Percentiles rank a stretch among this genome's conserved stretches.
phyloP scores from a whole-genome alignment of 352 stramenopile genomes.

The Pythium brachiatum region DNA sequence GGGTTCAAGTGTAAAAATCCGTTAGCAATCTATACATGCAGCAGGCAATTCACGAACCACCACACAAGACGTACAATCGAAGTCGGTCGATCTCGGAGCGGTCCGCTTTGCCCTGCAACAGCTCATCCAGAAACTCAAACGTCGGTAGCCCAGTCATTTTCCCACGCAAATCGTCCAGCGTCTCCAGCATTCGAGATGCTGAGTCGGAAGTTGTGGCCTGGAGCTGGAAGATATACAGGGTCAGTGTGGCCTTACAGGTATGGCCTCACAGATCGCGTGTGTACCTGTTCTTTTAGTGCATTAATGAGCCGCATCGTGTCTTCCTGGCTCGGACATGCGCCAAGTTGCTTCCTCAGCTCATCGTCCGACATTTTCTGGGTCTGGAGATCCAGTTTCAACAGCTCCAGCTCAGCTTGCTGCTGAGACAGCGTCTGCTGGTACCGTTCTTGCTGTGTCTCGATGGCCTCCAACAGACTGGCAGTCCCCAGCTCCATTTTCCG shows the following conservation, averaged over 20 bases:
- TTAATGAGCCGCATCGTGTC: constrained; percentile 56
- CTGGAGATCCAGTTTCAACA: constrained; percentile 44
- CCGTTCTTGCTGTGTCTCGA: constrained; percentile 52
- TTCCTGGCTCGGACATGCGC: constrained; percentile 55
- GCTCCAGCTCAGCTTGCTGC: constrained; percentile 40
- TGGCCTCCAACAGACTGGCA: constrained; percentile 47
- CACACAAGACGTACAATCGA: constrained; percentile 11
- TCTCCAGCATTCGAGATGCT: constrained; percentile 40
- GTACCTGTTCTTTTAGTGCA: constrained; percentile 54
- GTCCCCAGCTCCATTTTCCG: constrained; percentile 64
- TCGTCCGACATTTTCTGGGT: constrained; percentile 44
- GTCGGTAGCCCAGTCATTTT: constrained; percentile 49
- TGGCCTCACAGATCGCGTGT: background rate
- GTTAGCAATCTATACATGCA: constrained; percentile 2
- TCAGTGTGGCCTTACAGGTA: background rate
- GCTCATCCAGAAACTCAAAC: constrained; percentile 42
- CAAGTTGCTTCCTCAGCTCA: constrained; percentile 41
- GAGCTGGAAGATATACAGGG: constrained; percentile 29
- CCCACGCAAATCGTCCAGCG: constrained; percentile 45
- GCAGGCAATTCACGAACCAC: background rate
- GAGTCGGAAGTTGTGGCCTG: constrained; percentile 37
- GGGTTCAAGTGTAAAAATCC: background rate
- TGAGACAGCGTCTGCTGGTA: constrained; percentile 38
- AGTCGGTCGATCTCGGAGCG: constrained; percentile 43
- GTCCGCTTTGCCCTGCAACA: constrained; percentile 59